phyloP scores from a whole-genome alignment of 2,329 filamentous ascomycete species.

The Colletotrichum sp. region DNA sequence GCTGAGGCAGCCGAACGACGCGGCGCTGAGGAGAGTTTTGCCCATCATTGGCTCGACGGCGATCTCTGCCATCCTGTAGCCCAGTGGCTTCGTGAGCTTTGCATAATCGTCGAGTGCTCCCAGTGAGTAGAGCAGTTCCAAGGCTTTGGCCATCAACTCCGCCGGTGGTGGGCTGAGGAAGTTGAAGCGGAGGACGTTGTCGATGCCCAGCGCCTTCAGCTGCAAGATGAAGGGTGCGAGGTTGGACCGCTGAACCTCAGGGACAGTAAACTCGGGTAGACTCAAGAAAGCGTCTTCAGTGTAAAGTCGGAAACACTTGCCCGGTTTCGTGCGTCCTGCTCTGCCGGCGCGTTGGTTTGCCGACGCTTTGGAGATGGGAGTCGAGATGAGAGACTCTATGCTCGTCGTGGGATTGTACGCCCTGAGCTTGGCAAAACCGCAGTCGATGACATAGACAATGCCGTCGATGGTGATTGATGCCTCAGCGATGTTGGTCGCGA shows the following conservation, averaged over 20 bases:
- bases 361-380: conserved; percentile 86
- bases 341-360: conserved; percentile 91
- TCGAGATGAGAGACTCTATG: conserved; percentile 85
- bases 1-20: conserved; percentile 76
- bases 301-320: conserved; percentile 94
- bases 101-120: conserved; percentile 89
- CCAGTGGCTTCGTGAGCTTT: conserved; percentile 88
- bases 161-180: conserved; percentile 87
- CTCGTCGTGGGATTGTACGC: conserved; percentile 84
- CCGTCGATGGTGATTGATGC: conserved; percentile 94
- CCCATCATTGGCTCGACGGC: conserved; percentile 96
- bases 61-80: conserved; percentile 88
- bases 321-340: conserved; percentile 85
- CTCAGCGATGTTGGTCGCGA: conserved; percentile 95
- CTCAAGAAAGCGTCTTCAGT: conserved; percentile 73
- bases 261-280: conserved; percentile 75
- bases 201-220: conserved; percentile 92
- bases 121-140: conserved; percentile 86
- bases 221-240: conserved; percentile 87
- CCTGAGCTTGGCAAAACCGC: conserved; percentile 87
- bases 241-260: conserved; percentile 92
- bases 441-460: conserved; percentile 89
- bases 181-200: conserved; percentile 90
- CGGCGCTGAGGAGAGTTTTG: conserved; percentile 79
- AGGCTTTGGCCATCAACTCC: conserved; percentile 80